Base-by-base conservation (phyloP, 306 rosid genomes). In the Cicer judaicum region DNA sequence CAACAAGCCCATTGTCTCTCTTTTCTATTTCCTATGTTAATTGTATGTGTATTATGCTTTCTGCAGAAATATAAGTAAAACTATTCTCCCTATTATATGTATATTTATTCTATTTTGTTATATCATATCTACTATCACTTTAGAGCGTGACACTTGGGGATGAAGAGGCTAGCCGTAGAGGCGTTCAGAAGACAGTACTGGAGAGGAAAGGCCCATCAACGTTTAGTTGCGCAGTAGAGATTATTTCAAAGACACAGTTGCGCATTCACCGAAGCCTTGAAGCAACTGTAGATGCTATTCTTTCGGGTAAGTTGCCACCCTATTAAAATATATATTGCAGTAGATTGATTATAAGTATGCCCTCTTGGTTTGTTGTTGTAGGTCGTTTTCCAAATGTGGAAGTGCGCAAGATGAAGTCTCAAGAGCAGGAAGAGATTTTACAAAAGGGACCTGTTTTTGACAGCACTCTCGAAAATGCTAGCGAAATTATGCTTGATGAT, bases 201-300 rank as follows among this genome's bases (percentile, higher is more conserved):
- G 99, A 94, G 84, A 90, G 99, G 86, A 92, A 94, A 90, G 97
- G 97, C 34, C 99, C 97, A 42, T 87, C 96, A 76, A 87, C 96
- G 5, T 92, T 94, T 85, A 84, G 85, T 72, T 86, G 95, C 66
- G 99, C 89, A 40, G 97, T 92, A 68, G 97, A 92, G 81, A 94
- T 94, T 75, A 78, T 91, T 83, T 94, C 99, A 14, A 92, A 94
- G 84, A 82, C 87, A 10, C 92, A 90, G 78, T 84, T 94, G 87
- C 83, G 93, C 82, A 93, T 94, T 84, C 95, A 92, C 83, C 83
- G 87, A 39, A 86, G 93, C 79, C 91, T 92, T 68, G 99, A 94
- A 74, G 80, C 92, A 82, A 90, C 96, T 13, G 96, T 89, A 36
- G 99, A 94, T 87, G 93, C 96, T 64, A 84, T 92, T 81, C 96